phyloP scores from a whole-genome alignment of 2,329 filamentous ascomycete species.

The Rhynchosporium secalis region DNA sequence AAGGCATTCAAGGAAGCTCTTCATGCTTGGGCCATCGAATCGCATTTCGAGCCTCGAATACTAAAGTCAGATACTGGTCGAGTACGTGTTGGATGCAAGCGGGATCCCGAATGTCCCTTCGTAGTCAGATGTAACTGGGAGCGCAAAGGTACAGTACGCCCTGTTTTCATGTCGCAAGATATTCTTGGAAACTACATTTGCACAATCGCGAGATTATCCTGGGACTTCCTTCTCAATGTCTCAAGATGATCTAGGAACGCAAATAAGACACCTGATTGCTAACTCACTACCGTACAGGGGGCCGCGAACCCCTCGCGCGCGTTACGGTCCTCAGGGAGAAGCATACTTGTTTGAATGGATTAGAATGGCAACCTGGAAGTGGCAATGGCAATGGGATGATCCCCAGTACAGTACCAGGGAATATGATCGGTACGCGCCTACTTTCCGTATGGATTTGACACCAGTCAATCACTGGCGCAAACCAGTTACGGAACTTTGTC shows the following conservation, averaged over 20 bases:
- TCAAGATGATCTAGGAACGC: no score
- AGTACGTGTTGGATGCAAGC: constrained; percentile 40
- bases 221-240: no score
- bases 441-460: no score
- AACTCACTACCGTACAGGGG: constrained; percentile 4
- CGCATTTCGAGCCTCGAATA: constrained; percentile 40
- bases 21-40: constrained; percentile 40
- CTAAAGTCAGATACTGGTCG: constrained; percentile 39
- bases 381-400: constrained; percentile 11
- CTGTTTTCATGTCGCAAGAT: no score
- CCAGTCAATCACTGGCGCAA: no score
- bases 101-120: constrained; percentile 39
- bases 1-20: constrained; percentile 41
- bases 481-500: no score
- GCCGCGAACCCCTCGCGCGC: constrained; percentile 35
- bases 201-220: no score
- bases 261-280: no score
- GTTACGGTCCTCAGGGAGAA: constrained; percentile 38
- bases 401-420: constrained; percentile 12
- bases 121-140: constrained; percentile 41
- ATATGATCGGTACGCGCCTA: constrained; percentile 12
- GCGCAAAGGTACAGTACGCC: constrained; percentile 26
- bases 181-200: no score
- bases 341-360: constrained; percentile 38
- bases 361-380: constrained; percentile 27